Base-by-base conservation (phyloP, 2,329 filamentous ascomycete species). In the Ilyonectria robusta region DNA sequence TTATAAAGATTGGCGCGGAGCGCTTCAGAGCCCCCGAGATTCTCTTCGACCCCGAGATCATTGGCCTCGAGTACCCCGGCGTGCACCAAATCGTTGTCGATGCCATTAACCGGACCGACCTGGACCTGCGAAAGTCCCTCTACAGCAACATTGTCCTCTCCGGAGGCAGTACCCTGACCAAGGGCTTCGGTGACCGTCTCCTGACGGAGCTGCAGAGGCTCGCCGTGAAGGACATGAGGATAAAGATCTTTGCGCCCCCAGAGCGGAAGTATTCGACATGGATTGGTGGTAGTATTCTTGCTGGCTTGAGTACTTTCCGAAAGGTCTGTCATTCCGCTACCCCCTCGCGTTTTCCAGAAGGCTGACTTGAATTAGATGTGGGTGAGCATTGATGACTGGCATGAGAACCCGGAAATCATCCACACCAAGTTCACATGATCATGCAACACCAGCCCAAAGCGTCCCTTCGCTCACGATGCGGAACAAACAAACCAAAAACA, bases 301-400 rank as follows among this genome's bases (percentile, higher is more conserved):
- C 96, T 37, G 95, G 96, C 7, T 84, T 99, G 81, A 98, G 95
- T 85, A 99, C 96, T 61, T 99, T 99, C 84, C 92, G 95, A 86
- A 99, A 98, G 93, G 94, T 96, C 82, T 80, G 87, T 79, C 13
- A 40, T 33, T 9, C 26, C 11, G 11, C 19, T 35, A 15, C 15
- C 47, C 13, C 29, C 4, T 26, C 8, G 15, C 15, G 17, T 21
- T 23, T 17, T 48, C 15, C 29, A 31, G n/a, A 51, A 37, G 54
- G 53, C 75, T 77, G 59, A 77, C 62, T 47, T 51, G 15, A 61
- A 59, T 80, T n/a, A 97, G 95, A 99, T 99, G 96, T 98, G 96
- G 94, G 96, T 99, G 78, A 97, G 94, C 83, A 95, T 97, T 79
- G 96, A 98, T 79, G 96, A 99, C 86, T 99, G 96, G 96, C 96